Evolutionary conservation across 805 yeast species (phyloP).

Genomic region (Clavispora phyllophila): DNA sequence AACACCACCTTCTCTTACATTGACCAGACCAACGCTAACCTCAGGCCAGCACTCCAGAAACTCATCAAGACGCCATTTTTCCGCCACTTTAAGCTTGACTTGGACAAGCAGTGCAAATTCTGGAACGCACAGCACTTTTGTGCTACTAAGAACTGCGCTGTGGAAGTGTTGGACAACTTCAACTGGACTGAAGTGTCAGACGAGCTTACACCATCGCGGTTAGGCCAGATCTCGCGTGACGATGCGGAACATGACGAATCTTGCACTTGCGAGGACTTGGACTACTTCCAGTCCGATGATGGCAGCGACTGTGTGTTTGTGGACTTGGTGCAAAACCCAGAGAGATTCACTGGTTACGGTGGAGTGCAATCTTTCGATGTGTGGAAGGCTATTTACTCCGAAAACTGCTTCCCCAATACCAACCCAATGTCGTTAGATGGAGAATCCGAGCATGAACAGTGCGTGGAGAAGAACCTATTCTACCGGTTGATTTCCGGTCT

Average conservation of each 20-base stretch:
- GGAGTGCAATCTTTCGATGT: conserved; percentile 89
- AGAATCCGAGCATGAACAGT: conserved; percentile 40
- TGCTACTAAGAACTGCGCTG: conserved; percentile 84
- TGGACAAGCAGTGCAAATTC: conserved; percentile 80
- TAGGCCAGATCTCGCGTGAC: conserved; percentile 43
- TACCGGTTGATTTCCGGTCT: conserved; percentile 85
- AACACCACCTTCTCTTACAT: conserved; percentile 42
- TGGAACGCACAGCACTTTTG: conserved; percentile 82
- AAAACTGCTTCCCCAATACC: conserved; percentile 73
- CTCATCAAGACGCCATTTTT: conserved; percentile 76
- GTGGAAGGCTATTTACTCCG: conserved; percentile 89
- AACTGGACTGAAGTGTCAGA: conserved; percentile 55
- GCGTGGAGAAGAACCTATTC: conserved; percentile 84
- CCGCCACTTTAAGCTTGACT: conserved; percentile 78
- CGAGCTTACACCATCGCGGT: conserved; percentile 65
- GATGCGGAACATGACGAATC: conserved; percentile 13
- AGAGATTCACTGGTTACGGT: conserved; percentile 92
- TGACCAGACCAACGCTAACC: conserved; percentile 29
- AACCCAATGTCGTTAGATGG: conserved; percentile 32
- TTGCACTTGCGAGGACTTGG: conserved; percentile 43
- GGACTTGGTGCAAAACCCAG: conserved; percentile 84
- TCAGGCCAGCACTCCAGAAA: conserved; percentile 47
- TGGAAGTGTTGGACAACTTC: conserved; percentile 71
- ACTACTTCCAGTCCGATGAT: conserved; percentile 66
- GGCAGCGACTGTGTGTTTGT: conserved; percentile 75